These are phyloP conservation scores for Blepharisma undulans DNA, from an alignment of 169 alveolate genomes.

Conservation along the genomic window DNA sequence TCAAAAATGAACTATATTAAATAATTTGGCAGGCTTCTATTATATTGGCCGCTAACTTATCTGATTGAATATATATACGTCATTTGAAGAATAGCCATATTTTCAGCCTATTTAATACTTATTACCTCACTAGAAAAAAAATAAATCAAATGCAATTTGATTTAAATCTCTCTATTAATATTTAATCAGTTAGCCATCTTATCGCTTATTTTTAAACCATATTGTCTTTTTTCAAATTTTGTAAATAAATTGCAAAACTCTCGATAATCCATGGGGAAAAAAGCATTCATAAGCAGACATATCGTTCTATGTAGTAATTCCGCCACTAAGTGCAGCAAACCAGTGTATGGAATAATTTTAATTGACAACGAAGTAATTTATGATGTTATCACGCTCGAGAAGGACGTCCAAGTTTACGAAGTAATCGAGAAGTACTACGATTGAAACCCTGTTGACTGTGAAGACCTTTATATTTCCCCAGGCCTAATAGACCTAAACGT, in stretches of 20 bases:
- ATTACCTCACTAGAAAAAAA: background rate
- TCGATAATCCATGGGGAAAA: background rate
- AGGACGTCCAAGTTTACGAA: background rate
- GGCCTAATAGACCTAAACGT: conserved; percentile 27
- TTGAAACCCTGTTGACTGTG: background rate
- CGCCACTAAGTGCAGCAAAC: background rate
- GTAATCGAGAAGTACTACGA: conserved; percentile 9
- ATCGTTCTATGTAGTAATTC: background rate
- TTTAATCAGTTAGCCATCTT: background rate
- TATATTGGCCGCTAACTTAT: background rate
- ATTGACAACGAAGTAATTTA: conserved; percentile 26
- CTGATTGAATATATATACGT: background rate
- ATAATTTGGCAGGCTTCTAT: background rate
- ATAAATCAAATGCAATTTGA: background rate
- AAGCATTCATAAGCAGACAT: conserved; percentile 1
- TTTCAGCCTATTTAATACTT: background rate
- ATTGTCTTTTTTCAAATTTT: background rate
- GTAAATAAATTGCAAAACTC: background rate
- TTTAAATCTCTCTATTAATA: too few relatives aligned
- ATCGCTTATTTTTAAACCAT: background rate
- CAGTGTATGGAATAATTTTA: conserved; percentile 36
- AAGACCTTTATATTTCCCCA: conserved; percentile 25
- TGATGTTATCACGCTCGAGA: background rate
- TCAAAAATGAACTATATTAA: background rate
- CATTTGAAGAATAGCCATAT: background rate